These are phyloP conservation scores for Mycosphaerella sp. DNA, from an alignment of 2,329 filamentous ascomycete species.

Conservation along the genomic window DNA sequence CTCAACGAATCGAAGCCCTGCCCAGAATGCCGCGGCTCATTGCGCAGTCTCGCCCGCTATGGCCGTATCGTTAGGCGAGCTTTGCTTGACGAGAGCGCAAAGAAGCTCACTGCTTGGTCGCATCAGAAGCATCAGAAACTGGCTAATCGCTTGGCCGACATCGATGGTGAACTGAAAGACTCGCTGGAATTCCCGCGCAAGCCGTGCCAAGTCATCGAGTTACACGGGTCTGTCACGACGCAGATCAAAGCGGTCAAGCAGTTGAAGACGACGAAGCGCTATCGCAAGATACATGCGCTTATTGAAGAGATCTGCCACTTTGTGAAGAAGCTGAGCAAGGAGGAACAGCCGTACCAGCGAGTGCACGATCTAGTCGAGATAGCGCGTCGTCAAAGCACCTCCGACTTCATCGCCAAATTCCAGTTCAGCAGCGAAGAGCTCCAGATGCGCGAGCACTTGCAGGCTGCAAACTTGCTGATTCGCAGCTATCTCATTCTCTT, in stretches of 20 bases:
- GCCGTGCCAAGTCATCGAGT: not conserved
- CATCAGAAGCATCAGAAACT: constrained; percentile 25
- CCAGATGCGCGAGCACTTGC: constrained; percentile 34
- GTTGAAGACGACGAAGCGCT: no score
- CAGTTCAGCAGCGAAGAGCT: constrained; percentile 24
- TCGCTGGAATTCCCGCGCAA: constrained; percentile 22
- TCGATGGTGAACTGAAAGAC: constrained; percentile 34
- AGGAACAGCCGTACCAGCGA: constrained; percentile 47
- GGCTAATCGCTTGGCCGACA: constrained; percentile 27
- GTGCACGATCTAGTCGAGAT: constrained; percentile 42
- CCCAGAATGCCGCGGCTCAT: constrained; percentile 53
- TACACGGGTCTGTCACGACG: no score
- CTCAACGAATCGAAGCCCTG: constrained; percentile 47
- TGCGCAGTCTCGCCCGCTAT: constrained; percentile 55
- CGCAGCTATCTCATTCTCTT: no score
- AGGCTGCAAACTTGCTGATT: no score
- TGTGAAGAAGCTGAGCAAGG: constrained; percentile 31
- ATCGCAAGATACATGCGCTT: not conserved
- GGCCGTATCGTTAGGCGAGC: constrained; percentile 55
- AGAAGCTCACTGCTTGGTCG: constrained; percentile 56
- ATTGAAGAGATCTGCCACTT: constrained; percentile 8
- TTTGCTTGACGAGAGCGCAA: constrained; percentile 56
- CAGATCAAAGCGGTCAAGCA: no score
- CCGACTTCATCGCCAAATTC: no score
- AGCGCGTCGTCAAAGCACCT: constrained; percentile 31